Evolutionary conservation across 1,139 yeast species (phyloP).

Genomic region (Yamadazyma sp.): DNA sequence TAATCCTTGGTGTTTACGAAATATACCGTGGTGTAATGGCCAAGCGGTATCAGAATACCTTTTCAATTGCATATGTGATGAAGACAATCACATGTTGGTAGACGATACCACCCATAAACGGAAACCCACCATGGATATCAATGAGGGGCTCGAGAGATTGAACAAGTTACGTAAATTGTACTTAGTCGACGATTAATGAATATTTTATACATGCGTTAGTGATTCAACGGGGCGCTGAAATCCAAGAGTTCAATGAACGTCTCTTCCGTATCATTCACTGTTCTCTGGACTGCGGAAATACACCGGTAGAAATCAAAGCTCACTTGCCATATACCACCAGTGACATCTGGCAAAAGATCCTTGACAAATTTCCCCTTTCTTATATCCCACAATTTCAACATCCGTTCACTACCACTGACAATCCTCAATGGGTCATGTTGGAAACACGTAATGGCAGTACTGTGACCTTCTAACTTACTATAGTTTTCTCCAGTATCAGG

Average conservation of each 20-base stretch:
- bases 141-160: constrained; percentile 34
- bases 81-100: constrained; percentile 14
- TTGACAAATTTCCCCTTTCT: constrained; percentile 74
- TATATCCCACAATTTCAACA: constrained; percentile 81
- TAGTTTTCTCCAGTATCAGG: constrained; percentile 71
- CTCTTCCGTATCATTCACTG: constrained; percentile 43
- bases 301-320: constrained; percentile 81
- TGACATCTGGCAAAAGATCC: constrained; percentile 70
- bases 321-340: constrained; percentile 94
- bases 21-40: constrained; percentile 11
- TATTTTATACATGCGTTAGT: neutral
- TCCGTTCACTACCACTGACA: constrained; percentile 85
- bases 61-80: constrained; percentile 22
- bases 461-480: constrained; percentile 78
- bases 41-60: constrained; percentile 22
- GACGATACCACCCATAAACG: constrained; percentile 19
- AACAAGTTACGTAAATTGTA: constrained; percentile 36
- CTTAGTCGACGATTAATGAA: constrained; percentile 21
- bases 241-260: constrained; percentile 81
- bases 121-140: constrained; percentile 26
- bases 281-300: constrained; percentile 88
- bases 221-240: constrained; percentile 53
- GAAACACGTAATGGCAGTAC: constrained; percentile 89
- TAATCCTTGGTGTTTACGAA: constrained; percentile 35
- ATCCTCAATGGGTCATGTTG: constrained; percentile 84